These are phyloP conservation scores for Didymosphaeria variabile DNA, from an alignment of 2,329 filamentous ascomycete species.

Conservation along the genomic window DNA sequence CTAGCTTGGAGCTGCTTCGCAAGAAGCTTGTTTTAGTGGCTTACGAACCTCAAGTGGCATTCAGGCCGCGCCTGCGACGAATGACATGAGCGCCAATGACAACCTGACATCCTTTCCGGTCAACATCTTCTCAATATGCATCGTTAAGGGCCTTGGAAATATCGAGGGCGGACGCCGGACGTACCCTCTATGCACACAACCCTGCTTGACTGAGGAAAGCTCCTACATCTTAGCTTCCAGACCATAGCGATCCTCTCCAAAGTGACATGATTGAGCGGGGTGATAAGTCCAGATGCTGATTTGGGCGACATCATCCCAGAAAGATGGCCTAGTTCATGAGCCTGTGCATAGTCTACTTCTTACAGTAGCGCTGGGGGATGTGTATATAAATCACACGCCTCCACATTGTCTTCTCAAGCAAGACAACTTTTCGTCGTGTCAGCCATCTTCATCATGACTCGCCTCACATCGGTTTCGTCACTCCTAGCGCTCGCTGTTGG, in stretches of 20 bases:
- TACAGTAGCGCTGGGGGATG: background rate
- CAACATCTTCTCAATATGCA: background rate
- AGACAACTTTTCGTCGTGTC: conserved; percentile 2
- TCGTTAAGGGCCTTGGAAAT: conserved; percentile 36
- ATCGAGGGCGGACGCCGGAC: conserved; percentile 28
- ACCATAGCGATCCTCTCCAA: conserved; percentile 10
- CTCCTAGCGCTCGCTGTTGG: conserved; percentile 31
- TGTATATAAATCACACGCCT: background rate
- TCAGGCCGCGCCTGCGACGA: background rate
- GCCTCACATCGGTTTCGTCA: conserved; percentile 24
- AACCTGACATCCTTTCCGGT: background rate
- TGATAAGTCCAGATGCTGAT: conserved; percentile 14
- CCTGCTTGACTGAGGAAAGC: background rate
- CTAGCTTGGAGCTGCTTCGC: conserved; percentile 7
- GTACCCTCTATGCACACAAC: conserved; percentile 11
- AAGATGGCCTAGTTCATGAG: background rate
- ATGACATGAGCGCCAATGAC: background rate
- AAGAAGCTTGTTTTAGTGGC: conserved; percentile 10
- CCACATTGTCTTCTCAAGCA: background rate
- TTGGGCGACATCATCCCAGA: background rate
- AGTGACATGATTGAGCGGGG: background rate
- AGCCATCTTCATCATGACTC: conserved; percentile 28
- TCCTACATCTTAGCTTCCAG: conserved; percentile 17
- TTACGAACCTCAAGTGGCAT: background rate
- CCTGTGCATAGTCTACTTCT: background rate